These are phyloP conservation scores for Penicillium sp. DNA, from an alignment of 2,329 filamentous ascomycete genomes.

Conservation along the genomic window DNA sequence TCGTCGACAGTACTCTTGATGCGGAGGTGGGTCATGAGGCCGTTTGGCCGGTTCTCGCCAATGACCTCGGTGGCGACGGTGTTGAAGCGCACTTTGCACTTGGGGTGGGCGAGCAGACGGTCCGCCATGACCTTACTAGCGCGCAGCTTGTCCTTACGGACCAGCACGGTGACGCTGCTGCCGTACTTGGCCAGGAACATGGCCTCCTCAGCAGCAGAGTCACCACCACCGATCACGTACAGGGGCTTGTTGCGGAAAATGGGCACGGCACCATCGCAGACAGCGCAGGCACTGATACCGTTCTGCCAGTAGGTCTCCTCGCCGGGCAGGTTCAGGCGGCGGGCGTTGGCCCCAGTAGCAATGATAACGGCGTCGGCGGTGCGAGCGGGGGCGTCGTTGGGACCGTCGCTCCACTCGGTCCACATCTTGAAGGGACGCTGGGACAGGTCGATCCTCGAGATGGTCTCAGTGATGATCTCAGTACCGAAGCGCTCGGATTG, in stretches of 20 bases:
- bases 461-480: conserved; percentile 87
- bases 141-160: conserved; percentile 80
- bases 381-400: conserved; percentile 67
- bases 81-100: conserved; percentile 89
- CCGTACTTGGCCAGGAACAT: conserved; percentile 98
- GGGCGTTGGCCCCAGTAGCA: conserved; percentile 89
- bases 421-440: conserved; percentile 86
- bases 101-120: conserved; percentile 75
- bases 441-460: conserved; percentile 82
- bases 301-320: conserved; percentile 98
- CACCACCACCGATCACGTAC: conserved; percentile 92
- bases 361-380: conserved; percentile 92
- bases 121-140: conserved; percentile 91
- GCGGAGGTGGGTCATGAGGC: conserved; percentile 83
- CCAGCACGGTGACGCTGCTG: conserved; percentile 89
- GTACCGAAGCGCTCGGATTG: conserved; percentile 94
- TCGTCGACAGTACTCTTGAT: conserved; percentile 77
- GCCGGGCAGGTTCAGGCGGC: conserved; percentile 75
- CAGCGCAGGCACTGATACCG: conserved; percentile 92
- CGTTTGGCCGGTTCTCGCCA: conserved; percentile 70
- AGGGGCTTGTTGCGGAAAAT: conserved; percentile 97
- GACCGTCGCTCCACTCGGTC: conserved; percentile 77
- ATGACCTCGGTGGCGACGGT: conserved; percentile 76
- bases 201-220: conserved; percentile 95
- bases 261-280: conserved; percentile 94